A percentile compares a stretch with the other conserved stretches of the same genome.
phyloP scores from a whole-genome alignment of 2,329 filamentous ascomycete species.

The Didymellaceae sp. region DNA sequence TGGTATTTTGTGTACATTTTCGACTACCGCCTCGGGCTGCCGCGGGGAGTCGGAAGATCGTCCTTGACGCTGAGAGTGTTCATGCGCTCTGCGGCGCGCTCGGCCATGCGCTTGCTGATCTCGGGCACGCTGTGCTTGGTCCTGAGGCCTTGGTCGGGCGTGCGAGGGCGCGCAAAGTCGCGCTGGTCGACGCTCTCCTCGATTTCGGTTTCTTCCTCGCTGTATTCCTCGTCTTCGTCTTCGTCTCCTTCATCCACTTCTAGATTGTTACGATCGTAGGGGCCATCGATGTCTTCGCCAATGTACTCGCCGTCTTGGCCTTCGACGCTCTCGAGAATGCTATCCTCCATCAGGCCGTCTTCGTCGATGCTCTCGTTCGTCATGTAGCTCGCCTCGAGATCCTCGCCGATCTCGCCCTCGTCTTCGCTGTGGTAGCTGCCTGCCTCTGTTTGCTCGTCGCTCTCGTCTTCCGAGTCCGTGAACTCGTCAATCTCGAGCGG shows the following conservation, averaged over 20 bases:
- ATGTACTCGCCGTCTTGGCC: slow-evolving; percentile 32
- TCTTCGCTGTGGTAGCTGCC: slow-evolving; percentile 58
- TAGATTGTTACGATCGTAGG: slow-evolving; percentile 27
- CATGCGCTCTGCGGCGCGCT: slow-evolving; percentile 20
- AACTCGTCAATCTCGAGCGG: slow-evolving; percentile 89
- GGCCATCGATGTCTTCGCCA: slow-evolving; percentile 23
- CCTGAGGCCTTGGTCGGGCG: slow-evolving; percentile 13
- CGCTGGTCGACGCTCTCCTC: slow-evolving; percentile 13
- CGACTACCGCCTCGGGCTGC: slow-evolving; percentile 22
- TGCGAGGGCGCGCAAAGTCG: slow-evolving; percentile 1
- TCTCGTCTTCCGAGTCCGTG: slow-evolving; percentile 73
- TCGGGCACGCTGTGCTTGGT: slow-evolving; percentile 6
- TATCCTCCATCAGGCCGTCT: slow-evolving; percentile 50
- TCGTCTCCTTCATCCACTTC: slow-evolving; percentile 6
- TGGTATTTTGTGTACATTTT: no score
- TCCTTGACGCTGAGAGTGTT: slow-evolving; percentile 27
- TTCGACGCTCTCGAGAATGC: slow-evolving; percentile 59
- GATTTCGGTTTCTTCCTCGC: slow-evolving; percentile 33
- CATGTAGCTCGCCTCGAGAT: slow-evolving; percentile 64
- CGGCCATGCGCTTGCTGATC: slow-evolving; percentile 18
- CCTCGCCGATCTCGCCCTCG: slow-evolving; percentile 55
- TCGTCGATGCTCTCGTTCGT: slow-evolving; percentile 60
- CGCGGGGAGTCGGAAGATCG: slow-evolving; percentile 26
- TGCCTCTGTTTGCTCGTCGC: slow-evolving; percentile 55
- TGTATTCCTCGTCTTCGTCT: slow-evolving; percentile 31